Conservation (phyloP, 2,329 filamentous ascomycete species). For the Davidsoniella neocaledoniae region DNA sequence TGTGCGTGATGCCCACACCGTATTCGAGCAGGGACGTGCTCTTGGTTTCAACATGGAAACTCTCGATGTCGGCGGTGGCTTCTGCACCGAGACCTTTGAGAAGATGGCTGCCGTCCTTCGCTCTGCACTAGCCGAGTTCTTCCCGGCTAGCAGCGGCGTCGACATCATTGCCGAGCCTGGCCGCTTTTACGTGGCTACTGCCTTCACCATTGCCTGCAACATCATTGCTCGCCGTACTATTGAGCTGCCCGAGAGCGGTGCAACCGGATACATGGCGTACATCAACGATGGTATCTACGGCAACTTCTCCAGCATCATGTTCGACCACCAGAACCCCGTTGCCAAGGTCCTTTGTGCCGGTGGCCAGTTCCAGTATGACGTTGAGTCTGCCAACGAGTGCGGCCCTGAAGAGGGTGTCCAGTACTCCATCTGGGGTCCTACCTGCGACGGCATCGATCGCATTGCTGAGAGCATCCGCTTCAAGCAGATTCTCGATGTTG, state of each 20-base stretch:
- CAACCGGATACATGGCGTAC: constrained; percentile 86
- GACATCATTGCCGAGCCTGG: constrained; percentile 91
- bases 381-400: constrained; percentile 30
- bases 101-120: constrained; percentile 70
- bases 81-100: constrained; percentile 82
- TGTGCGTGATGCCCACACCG: constrained; percentile 69
- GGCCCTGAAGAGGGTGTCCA: constrained; percentile 35
- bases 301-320: constrained; percentile 98
- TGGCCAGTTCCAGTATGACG: constrained; percentile 41
- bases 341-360: constrained; percentile 61
- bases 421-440: constrained; percentile 96
- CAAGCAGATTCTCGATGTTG: constrained; percentile 63
- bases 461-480: constrained; percentile 72
- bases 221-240: constrained; percentile 90
- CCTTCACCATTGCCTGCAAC: constrained; percentile 90
- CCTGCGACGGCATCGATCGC: constrained; percentile 93
- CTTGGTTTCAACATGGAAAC: constrained; percentile 71
- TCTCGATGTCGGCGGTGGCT: constrained; percentile 87
- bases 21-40: constrained; percentile 69
- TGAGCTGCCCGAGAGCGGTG: constrained; percentile 46
- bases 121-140: constrained; percentile 68
- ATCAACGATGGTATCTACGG: constrained; percentile 96
- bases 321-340: constrained; percentile 85
- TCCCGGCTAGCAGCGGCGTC: constrained; percentile 54
- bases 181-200: constrained; percentile 84